Conservation (phyloP, 345 rosid species). For the Melaleuca alternifolia region DNA sequence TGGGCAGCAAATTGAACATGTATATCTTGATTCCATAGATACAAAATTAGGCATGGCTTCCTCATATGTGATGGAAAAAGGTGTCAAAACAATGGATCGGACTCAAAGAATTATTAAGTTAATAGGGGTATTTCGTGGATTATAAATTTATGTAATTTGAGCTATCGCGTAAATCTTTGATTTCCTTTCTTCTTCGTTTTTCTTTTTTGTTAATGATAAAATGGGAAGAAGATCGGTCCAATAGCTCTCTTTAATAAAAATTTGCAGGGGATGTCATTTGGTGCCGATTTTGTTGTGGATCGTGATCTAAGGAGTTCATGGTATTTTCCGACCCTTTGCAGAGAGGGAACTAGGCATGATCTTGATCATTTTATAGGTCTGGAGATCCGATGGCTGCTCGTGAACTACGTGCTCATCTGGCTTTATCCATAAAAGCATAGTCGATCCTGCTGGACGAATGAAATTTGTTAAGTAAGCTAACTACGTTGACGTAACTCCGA, state of each 20-base stretch:
- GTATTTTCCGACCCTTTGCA: too few species aligned
- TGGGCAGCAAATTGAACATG: not conserved
- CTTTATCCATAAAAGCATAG: not conserved
- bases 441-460: not conserved
- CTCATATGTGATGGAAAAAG: fast-evolving
- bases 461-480: not conserved
- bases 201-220: too few species aligned
- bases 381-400: not conserved
- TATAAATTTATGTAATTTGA: too few species aligned
- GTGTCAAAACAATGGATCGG: not conserved
- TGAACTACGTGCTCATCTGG: too few species aligned
- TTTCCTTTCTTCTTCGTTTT: too few species aligned
- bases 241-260: too few species aligned
- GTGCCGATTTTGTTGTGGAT: not conserved
- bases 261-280: too few species aligned
- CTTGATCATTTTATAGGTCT: not conserved
- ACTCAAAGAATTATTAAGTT: too few species aligned
- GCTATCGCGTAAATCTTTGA: too few species aligned
- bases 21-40: too few species aligned
- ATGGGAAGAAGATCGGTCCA: too few species aligned
- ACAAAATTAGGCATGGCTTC: not conserved
- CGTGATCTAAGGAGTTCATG: not conserved
- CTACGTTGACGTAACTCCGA: not conserved
- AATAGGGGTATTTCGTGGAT: too few species aligned
- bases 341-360: not conserved